These are phyloP conservation scores for Yueomyces sp. DNA, from an alignment of 805 yeast genomes.

Conservation along the genomic window DNA sequence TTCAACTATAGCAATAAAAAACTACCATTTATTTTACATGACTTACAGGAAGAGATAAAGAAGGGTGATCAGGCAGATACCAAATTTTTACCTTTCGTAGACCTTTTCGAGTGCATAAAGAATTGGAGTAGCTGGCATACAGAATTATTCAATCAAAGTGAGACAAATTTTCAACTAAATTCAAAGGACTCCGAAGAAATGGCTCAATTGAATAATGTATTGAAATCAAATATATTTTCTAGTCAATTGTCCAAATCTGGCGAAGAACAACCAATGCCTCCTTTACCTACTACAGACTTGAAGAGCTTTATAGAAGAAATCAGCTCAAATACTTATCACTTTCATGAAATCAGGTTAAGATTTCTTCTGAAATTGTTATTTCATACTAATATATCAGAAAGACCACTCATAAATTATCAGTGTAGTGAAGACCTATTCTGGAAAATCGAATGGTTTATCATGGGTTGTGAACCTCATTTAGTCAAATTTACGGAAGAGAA, in stretches of 20 bases:
- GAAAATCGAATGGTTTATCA: constrained; percentile 20
- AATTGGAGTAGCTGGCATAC: constrained; percentile 26
- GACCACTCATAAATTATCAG: constrained; percentile 25
- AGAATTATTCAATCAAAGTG: constrained; percentile 16
- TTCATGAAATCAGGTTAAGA: constrained; percentile 26
- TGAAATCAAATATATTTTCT: constrained; percentile 11
- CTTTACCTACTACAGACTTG: constrained; percentile 6
- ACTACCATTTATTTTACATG: constrained; percentile 4
- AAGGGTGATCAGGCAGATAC: not conserved
- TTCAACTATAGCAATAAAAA: constrained; percentile 1
- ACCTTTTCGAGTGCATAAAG: constrained; percentile 23
- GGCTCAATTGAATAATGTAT: constrained; percentile 17
- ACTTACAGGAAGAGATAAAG: not conserved
- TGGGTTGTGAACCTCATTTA: constrained; percentile 18
- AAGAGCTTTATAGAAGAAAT: constrained; percentile 15
- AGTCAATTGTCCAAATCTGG: not conserved
- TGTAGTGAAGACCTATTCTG: constrained; percentile 29
- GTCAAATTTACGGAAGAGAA: constrained; percentile 10
- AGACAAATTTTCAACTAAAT: constrained; percentile 2
- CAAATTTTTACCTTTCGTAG: constrained; percentile 6
- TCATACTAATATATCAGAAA: constrained; percentile 6
- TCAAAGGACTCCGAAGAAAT: constrained; percentile 8
- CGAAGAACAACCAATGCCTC: constrained; percentile 2
- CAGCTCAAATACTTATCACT: constrained; percentile 21
- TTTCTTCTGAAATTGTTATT: constrained; percentile 17